Percentiles rank a stretch among this genome's conserved stretches.
phyloP scores from a whole-genome alignment of 495 filamentous ascomycete genomes.

The Amniculicola lignicola region DNA sequence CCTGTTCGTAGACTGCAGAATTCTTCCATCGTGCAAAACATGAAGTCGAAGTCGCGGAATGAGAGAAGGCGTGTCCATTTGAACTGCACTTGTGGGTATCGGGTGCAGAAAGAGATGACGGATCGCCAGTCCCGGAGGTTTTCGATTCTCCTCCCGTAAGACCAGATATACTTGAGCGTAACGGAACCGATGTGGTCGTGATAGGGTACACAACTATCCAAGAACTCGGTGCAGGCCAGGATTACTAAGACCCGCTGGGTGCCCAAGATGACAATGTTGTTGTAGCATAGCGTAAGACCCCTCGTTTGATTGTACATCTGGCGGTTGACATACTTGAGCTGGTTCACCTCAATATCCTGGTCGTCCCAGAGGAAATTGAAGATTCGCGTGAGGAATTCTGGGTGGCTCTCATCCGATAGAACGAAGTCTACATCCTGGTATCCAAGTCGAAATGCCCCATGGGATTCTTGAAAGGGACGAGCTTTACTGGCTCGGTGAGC shows the following conservation, averaged over 20 bases:
- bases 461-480: not conserved
- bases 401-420: not conserved
- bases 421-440: not conserved
- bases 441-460: not conserved
- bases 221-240: not conserved
- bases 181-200: not conserved
- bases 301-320: conserved; percentile 1
- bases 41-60: too few species aligned
- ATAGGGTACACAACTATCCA: not conserved
- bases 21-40: not conserved
- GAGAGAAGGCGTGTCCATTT: too few species aligned
- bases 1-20: not conserved
- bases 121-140: too few species aligned
- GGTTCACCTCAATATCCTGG: not conserved
- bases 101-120: too few species aligned
- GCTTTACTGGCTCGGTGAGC: not conserved
- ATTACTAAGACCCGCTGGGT: not conserved
- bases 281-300: conserved; percentile 2
- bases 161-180: too few species aligned
- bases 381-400: not conserved
- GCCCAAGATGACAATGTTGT: not conserved
- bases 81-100: too few species aligned
- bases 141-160: too few species aligned
- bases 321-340: conserved; percentile 1
- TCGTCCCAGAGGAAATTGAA: not conserved